Conservation (phyloP, 1,139 yeast species). For the Scheffersomyces titani region DNA sequence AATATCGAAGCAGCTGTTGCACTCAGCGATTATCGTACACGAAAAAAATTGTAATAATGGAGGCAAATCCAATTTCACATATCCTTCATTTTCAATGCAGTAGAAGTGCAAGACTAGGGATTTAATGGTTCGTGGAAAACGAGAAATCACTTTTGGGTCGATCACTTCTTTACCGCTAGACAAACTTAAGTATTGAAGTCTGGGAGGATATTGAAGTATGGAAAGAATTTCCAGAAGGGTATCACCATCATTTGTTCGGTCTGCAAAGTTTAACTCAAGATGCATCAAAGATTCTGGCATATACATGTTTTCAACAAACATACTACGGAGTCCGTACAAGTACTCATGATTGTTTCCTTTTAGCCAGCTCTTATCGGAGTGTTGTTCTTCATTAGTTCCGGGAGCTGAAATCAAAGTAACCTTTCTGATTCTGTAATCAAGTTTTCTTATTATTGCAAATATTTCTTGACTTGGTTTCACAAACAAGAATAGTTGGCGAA, state of each 20-base stretch:
- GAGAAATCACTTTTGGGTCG: background rate
- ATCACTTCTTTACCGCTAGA: background rate
- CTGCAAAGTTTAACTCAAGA: background rate
- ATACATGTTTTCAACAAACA: background rate
- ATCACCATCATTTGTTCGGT: background rate
- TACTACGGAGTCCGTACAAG: background rate
- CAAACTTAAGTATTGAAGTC: background rate
- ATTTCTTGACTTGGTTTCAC: background rate
- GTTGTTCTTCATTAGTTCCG: background rate
- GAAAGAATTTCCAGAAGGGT: background rate
- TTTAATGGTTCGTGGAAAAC: background rate
- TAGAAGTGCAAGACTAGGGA: background rate
- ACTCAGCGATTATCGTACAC: background rate
- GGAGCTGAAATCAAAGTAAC: background rate
- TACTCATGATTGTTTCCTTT: background rate
- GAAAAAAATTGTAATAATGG: background rate
- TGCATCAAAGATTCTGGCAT: background rate
- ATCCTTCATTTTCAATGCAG: background rate
- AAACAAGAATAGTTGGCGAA: background rate
- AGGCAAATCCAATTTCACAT: background rate
- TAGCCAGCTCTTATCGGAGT: background rate
- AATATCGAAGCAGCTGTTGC: background rate
- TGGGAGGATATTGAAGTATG: background rate
- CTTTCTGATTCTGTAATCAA: background rate
- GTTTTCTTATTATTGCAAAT: background rate